Evolutionary conservation across 169 alveolate genomes (phyloP).

Genomic region (Cryptosporidium felis): DNA sequence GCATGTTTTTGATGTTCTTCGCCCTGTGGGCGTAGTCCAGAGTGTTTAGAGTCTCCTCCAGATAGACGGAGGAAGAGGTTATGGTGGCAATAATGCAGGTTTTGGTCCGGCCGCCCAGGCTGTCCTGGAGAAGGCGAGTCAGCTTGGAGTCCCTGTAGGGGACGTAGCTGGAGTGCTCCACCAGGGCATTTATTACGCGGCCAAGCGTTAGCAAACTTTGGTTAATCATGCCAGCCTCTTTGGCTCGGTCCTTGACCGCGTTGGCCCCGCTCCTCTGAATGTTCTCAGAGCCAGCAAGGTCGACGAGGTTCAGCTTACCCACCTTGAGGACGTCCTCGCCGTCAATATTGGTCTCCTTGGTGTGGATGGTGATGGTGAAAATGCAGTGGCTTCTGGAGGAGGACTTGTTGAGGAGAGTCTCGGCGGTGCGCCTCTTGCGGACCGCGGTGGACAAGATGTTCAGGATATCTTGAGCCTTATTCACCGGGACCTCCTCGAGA

Average conservation of each 20-base stretch:
- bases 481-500: conserved; percentile 84
- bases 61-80: conserved; percentile 89
- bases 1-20: conserved; percentile 88
- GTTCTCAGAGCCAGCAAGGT: conserved; percentile 96
- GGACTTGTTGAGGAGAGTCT: conserved; percentile 85
- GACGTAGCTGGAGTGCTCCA: conserved; percentile 88
- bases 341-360: conserved; percentile 83
- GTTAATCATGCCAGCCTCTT: conserved; percentile 92
- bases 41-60: conserved; percentile 90
- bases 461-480: conserved; percentile 85
- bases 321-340: conserved; percentile 86
- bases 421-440: conserved; percentile 87
- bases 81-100: conserved; percentile 93
- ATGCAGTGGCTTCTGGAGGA: conserved; percentile 91
- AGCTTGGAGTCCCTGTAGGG: conserved; percentile 97
- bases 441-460: conserved; percentile 83
- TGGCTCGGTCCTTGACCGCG: conserved; percentile 85
- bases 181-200: conserved; percentile 90
- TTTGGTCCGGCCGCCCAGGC: conserved; percentile 95
- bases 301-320: conserved; percentile 92
- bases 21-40: conserved; percentile 92
- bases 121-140: conserved; percentile 91
- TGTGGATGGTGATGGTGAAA: conserved; percentile 86
- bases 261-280: conserved; percentile 85
- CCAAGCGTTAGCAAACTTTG: conserved; percentile 88